Evolutionary conservation across 441 rosid genomes (phyloP).

Genomic region (Iberis amara): DNA sequence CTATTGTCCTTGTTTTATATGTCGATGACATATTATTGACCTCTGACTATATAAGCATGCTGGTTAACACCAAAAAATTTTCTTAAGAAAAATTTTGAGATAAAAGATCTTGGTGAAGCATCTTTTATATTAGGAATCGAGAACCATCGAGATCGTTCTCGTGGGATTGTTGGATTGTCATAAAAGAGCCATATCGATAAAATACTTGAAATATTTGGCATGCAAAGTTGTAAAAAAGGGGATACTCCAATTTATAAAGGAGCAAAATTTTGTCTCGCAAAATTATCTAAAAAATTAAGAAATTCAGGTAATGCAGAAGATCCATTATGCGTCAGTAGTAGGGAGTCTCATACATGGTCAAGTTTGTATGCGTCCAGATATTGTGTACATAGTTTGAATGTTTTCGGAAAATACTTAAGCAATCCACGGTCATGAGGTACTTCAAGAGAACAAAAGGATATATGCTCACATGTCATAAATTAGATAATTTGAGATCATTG

Average conservation of each 20-base stretch:
- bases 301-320: not conserved
- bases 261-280: not conserved
- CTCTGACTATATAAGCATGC: not conserved
- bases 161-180: not conserved
- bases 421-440: no score
- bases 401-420: not conserved
- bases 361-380: no score
- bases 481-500: no score
- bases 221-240: not conserved
- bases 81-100: not conserved
- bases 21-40: not conserved
- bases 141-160: not conserved
- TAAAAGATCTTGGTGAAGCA: not conserved
- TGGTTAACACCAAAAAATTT: not conserved
- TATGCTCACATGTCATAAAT: no score
- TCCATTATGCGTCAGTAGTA: not conserved
- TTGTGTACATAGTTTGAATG: no score
- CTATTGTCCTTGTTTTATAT: not conserved
- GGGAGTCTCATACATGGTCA: not conserved
- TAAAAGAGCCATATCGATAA: not conserved
- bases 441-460: no score
- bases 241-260: not conserved
- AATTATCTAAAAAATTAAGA: not conserved
- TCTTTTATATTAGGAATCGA: constrained; percentile 1
- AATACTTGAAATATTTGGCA: not conserved